Conservation (phyloP, 2,329 filamentous ascomycete species). For the Aotearoamyces nothofagi region DNA sequence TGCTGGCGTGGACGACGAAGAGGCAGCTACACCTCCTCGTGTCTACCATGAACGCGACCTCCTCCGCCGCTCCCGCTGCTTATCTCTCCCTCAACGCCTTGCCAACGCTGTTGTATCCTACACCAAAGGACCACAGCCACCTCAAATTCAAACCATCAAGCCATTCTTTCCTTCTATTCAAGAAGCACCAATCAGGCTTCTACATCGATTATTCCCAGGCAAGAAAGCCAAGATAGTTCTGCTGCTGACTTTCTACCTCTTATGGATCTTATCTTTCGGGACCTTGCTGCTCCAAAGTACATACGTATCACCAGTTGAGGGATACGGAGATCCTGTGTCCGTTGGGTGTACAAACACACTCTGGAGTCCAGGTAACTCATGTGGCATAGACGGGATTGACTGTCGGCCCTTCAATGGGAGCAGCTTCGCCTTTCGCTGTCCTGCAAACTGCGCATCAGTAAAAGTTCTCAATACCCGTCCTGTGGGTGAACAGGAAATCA, state of each 20-base stretch:
- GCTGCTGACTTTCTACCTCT: constrained; percentile 41
- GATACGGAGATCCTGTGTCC: constrained; percentile 48
- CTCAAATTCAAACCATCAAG: constrained; percentile 34
- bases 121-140: constrained; percentile 39
- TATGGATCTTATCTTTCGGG: constrained; percentile 59
- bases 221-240: constrained; percentile 41
- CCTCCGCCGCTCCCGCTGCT: too few relatives aligned
- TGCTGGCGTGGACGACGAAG: too few relatives aligned
- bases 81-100: too few relatives aligned
- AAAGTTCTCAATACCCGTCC: constrained; percentile 57
- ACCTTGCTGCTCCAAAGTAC: constrained; percentile 52
- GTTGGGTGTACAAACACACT: constrained; percentile 55
- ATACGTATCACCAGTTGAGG: constrained; percentile 42
- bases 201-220: constrained; percentile 47
- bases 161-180: constrained; percentile 53
- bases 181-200: constrained; percentile 44
- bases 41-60: too few relatives aligned
- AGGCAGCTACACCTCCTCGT: too few relatives aligned
- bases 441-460: constrained; percentile 53
- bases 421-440: constrained; percentile 60
- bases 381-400: constrained; percentile 57
- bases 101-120: constrained; percentile 32
- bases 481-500: constrained; percentile 53
- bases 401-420: constrained; percentile 62
- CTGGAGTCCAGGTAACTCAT: constrained; percentile 56